Conservation (phyloP, 1,284 basidiomycete species). For the Heterobasidion annosum region DNA sequence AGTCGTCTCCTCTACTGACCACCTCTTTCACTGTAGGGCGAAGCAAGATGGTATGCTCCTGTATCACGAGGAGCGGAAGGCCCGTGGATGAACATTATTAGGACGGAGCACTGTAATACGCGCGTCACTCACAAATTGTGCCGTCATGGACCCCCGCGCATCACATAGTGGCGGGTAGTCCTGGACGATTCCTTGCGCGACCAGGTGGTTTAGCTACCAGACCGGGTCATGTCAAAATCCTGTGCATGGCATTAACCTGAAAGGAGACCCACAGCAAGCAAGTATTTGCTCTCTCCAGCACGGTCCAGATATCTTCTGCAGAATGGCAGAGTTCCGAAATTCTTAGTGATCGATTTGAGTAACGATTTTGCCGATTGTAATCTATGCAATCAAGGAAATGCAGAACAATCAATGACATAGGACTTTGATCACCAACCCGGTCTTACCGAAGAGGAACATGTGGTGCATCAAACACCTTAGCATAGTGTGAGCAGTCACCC, state of each 20-base stretch:
- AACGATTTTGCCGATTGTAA: constrained; percentile 82
- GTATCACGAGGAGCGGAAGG: constrained; percentile 3
- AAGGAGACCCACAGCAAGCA: constrained; percentile 67
- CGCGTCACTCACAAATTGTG: constrained; percentile 70
- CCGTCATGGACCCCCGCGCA: constrained; percentile 78
- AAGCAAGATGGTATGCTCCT: constrained; percentile 92
- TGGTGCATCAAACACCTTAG: constrained; percentile 61
- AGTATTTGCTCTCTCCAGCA: constrained; percentile 90
- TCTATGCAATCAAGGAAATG: constrained; percentile 26
- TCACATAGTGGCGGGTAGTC: constrained; percentile 93
- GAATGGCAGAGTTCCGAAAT: constrained; percentile 95
- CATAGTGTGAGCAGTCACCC: constrained; percentile 96
- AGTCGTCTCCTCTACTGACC: constrained; percentile 91
- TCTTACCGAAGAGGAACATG: constrained; percentile 62
- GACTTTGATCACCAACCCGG: too few species aligned
- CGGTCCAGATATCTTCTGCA: constrained; percentile 93
- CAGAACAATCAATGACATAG: background rate
- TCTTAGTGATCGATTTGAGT: constrained; percentile 83
- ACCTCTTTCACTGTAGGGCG: constrained; percentile 87
- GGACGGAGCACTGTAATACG: background rate
- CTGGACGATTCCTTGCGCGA: constrained; percentile 81
- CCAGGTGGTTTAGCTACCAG: constrained; percentile 79
- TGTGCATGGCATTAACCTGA: background rate
- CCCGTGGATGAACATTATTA: background rate
- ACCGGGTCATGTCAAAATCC: constrained; percentile 6